Base-by-base conservation (phyloP, 2,329 filamentous ascomycete species). In the Fonsecaea nubica region DNA sequence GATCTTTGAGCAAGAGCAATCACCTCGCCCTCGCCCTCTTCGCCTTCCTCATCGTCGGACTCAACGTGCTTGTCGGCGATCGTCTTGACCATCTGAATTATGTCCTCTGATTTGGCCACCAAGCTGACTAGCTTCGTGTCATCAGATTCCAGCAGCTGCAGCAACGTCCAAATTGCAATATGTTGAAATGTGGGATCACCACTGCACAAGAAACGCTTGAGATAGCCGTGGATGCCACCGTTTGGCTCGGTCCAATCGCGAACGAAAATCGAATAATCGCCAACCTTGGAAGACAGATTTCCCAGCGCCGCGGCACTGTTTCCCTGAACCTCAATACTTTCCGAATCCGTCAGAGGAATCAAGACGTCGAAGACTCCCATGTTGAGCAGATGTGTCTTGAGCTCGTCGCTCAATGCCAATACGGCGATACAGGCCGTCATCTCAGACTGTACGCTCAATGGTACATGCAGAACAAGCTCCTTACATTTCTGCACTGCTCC, bases 351-450 rank as follows among this genome's bases (percentile, higher is more conserved):
- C 66, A 99, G 83, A 30, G 95, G 95, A 65, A 99, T 98, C 64
- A 99, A 82, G 12, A 98, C 93, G 75, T 97, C 95, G 75, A 98
- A 98, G 0, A 99, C 94, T 25, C 94, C 95, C 1, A 98, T 85
- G 68, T 92, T 93, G 62, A 99, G 82, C 12, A 99, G 85, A 76
- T 96, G 92, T 4, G 91, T 88, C 81, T 99, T 99, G 65, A 99
- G 86, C 70, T 99, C 95, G 74, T 99, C 95, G 73, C 94, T 97
- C 59, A 99, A 82, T 18, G 95, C 95, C 70, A 99, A 85, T 13
- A 99, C 95, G 42, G 95, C 95, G 79, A 99, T 97, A 1, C 95
- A 95, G n/a, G 95, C 95, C 4, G 95, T 99, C 95, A 99, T 99
- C 79, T 99, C 95, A 1, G 93, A 97, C 77, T 99, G 95, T 2